Conservation (phyloP, 1,284 basidiomycete genomes). For the Apiotrichum mycotoxinovorans region DNA sequence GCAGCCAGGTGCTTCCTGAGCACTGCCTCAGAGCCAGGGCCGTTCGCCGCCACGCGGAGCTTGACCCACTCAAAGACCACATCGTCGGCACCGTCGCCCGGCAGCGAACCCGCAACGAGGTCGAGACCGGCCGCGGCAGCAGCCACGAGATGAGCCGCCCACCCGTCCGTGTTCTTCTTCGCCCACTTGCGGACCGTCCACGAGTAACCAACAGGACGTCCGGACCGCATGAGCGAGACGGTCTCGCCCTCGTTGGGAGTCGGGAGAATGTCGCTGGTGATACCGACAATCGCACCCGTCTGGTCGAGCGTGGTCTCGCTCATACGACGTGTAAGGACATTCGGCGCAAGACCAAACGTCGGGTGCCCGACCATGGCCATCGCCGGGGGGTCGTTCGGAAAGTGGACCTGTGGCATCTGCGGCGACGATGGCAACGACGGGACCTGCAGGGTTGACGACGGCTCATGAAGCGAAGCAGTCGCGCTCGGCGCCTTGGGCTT, state of each 20-base stretch:
- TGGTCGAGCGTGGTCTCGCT: slow-evolving; percentile 26
- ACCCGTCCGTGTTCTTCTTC: slow-evolving; percentile 54
- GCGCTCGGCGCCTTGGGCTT: not conserved
- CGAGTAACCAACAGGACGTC: slow-evolving; percentile 58
- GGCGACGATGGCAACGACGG: slow-evolving; percentile 7
- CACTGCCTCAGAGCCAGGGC: slow-evolving; percentile 11
- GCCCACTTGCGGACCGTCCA: slow-evolving; percentile 80
- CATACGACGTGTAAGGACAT: slow-evolving; percentile 25
- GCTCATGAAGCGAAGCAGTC: not conserved
- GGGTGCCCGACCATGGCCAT: slow-evolving; percentile 25
- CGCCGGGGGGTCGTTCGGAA: not conserved
- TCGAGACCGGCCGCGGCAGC: slow-evolving; percentile 42
- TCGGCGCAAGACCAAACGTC: slow-evolving; percentile 45
- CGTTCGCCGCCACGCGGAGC: slow-evolving; percentile 19
- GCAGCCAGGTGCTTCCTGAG: slow-evolving; percentile 12
- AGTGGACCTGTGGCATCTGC: slow-evolving; percentile 7
- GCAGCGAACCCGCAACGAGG: slow-evolving; percentile 24
- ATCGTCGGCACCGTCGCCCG: slow-evolving; percentile 34
- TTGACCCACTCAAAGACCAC: slow-evolving; percentile 51
- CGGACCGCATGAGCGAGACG: slow-evolving; percentile 19
- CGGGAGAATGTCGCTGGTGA: slow-evolving; percentile 12
- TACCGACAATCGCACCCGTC: slow-evolving; percentile 36
- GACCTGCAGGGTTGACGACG: not conserved
- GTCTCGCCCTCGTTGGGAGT: not conserved
- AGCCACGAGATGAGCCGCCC: slow-evolving; percentile 41